phyloP scores from a whole-genome alignment of 2,329 filamentous ascomycete genomes.

The Fusarium tuaranense region DNA sequence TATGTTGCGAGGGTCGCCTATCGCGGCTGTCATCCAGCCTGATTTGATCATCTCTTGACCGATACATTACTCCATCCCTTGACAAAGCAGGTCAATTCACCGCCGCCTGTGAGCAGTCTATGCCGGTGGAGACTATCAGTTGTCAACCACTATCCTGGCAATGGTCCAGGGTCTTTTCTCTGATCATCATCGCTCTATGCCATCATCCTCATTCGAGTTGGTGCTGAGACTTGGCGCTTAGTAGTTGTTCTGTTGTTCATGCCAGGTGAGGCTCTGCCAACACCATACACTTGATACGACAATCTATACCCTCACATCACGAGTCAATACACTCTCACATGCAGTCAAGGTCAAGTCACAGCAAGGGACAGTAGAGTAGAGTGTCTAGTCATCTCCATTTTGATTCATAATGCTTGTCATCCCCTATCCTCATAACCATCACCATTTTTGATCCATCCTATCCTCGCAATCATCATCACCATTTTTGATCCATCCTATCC shows the following conservation, averaged over 20 bases:
- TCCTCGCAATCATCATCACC: neutral
- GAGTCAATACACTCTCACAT: neutral
- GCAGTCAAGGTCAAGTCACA: neutral
- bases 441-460: neutral
- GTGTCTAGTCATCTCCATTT: neutral
- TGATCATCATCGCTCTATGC: neutral
- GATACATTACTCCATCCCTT: neutral
- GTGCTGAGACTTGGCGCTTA: neutral
- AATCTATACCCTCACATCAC: neutral
- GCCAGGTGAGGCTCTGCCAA: neutral
- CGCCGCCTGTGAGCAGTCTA: neutral
- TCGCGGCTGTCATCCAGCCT: slow-evolving; percentile 6
- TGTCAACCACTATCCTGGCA: neutral
- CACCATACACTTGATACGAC: neutral
- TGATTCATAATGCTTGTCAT: neutral
- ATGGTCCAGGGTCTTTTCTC: neutral
- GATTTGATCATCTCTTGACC: neutral
- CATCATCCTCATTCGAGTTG: neutral
- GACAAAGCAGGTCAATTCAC: slow-evolving; percentile 2
- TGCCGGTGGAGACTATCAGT: neutral
- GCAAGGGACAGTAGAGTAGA: neutral
- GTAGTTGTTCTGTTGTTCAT: neutral
- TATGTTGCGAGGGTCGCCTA: slow-evolving; percentile 1
- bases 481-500: neutral
- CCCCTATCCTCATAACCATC: neutral